Evolutionary conservation across 139 green algal genomes (phyloP), one percentile per base, ranked within the genome.

Genomic region (Haematococcus lacustris): DNA sequence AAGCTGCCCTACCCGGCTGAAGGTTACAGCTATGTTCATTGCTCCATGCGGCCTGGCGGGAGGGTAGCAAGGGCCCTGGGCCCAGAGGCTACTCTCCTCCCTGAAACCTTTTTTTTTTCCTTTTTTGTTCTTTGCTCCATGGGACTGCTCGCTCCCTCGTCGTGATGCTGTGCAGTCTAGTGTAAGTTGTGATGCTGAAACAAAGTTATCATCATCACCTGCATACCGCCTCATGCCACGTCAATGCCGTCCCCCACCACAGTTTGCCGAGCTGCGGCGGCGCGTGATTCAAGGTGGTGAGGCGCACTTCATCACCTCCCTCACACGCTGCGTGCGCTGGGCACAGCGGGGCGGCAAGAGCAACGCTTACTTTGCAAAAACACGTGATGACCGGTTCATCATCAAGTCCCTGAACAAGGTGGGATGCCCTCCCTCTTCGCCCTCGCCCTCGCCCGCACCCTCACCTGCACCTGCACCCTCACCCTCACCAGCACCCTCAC

Each of bases 321-420:
- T 98, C n/a, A 87, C 74, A 37, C 83, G 90, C 63, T 98, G 86
- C 72, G 73, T 76, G 53, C 41, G 38, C 28, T 84, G 77, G 78
- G 71, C 68, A 33, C 60, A 69, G 7, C 75, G 82, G 26, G 95
- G 94, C 7, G 95, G 95, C 71, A 97, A 97, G 79, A 90, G 78
- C 38, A 87, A 89, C 21, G 88, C 90, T 1, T 98, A 94, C 81
- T 99, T 99, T 84, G 94, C 93, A 33, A 97, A 83, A 64, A 89
- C 78, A 9, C 66, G 72, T 6, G 84, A 89, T 51, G 73, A 84
- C 72, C 81, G 84, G 1, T 94, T 85, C 79, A 86, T 95, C 51
- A 77, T 94, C 61, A 95, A 95, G 83, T 80, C 86, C 64, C 71
- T 94, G 76, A 86, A 77, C 25, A 83, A 81, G 73, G 65, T 79